Base-by-base conservation (phyloP, 2,329 filamentous ascomycete species). In the Pseudogymnoascus sp. region DNA sequence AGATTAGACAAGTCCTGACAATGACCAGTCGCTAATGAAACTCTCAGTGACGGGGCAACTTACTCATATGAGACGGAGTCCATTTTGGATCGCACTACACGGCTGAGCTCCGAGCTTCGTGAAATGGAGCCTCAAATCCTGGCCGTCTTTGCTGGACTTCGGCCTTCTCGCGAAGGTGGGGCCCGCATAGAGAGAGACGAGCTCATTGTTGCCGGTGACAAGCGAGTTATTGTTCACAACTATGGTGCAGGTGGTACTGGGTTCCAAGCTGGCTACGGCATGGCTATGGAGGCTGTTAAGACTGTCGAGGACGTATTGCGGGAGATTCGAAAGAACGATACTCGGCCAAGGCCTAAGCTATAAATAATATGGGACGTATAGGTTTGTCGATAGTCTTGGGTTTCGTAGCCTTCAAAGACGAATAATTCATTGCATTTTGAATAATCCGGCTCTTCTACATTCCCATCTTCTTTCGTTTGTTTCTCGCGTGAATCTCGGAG, bases 231-330 rank as follows among this genome's bases (percentile, higher is more conserved):
- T 1, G 66, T 79, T 6, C 77, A 78, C 65, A 78, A 79, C 61
- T 79, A 80, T 65, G 78, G 78, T 5, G 78, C 77, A 5, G 76
- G 78, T 1, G 78, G 78, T 5, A 77, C 78, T 1, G 78, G 78
- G 0, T 80, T 75, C 63, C 76, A 78, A 59, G 77, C 77, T 3
- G 75, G 75, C 4, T 77, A 74, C 40, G 75, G 74, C 5, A 77
- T 77, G 75, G 74, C 76, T 0, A 14, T 73, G 18, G 75, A 77
- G 37, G 71, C 75, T 0, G 73, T 76, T 8, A 58, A 61, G n/a
- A 63, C 64, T 11, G 68, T 70, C 1, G 70, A 74, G 5, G 69
- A 73, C 45, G 21, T 74, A 5, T 59, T 75, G 61, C 60, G 11
- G 33, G 60, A 49, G 59, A 63, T 60, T 23, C 58, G 38, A 40